A percentile compares a stretch with the other conserved stretches of the same genome.
Conservation (phyloP, 805 yeast genomes). For the Candida michaelii region DNA sequence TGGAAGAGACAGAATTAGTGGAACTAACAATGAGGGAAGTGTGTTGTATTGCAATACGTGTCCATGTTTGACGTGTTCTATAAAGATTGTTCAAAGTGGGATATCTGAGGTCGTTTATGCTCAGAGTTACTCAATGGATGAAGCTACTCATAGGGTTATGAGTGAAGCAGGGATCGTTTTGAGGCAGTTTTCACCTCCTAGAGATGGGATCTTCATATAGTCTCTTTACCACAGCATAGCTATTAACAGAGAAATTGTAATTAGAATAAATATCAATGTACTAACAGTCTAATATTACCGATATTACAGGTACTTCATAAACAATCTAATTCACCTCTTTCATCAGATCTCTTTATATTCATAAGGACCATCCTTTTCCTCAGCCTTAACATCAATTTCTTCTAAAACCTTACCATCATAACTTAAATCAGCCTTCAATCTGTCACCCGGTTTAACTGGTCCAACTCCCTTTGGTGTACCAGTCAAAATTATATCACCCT, state of each 20-base stretch:
- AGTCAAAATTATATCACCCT: slow-evolving; percentile 88
- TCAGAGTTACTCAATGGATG: slow-evolving; percentile 91
- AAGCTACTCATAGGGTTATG: slow-evolving; percentile 66
- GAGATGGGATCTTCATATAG: slow-evolving; percentile 39
- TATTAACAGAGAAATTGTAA: too few species aligned
- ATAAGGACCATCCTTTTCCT: slow-evolving; percentile 49
- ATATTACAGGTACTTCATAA: too few species aligned
- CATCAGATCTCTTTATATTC: slow-evolving; percentile 30
- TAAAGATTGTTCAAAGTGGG: slow-evolving; percentile 92
- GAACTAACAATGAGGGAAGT: slow-evolving; percentile 33
- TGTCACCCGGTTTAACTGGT: slow-evolving; percentile 73
- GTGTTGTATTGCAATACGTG: slow-evolving; percentile 92
- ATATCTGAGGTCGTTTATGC: slow-evolving; percentile 90
- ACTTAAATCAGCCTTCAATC: slow-evolving; percentile 59
- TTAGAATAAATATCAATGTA: background rate
- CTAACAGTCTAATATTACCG: too few species aligned
- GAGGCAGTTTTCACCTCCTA: slow-evolving; percentile 49
- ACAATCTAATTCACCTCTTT: too few species aligned
- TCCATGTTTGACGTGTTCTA: slow-evolving; percentile 94
- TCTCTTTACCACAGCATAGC: too few species aligned
- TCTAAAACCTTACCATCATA: slow-evolving; percentile 57
- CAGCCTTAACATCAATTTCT: slow-evolving; percentile 54
- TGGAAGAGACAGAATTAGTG: slow-evolving; percentile 75
- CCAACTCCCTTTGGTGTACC: slow-evolving; percentile 99
- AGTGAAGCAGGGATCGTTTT: slow-evolving; percentile 70